Conservation (phyloP, 208 protist genomes). For the Phytomonas sp. region DNA sequence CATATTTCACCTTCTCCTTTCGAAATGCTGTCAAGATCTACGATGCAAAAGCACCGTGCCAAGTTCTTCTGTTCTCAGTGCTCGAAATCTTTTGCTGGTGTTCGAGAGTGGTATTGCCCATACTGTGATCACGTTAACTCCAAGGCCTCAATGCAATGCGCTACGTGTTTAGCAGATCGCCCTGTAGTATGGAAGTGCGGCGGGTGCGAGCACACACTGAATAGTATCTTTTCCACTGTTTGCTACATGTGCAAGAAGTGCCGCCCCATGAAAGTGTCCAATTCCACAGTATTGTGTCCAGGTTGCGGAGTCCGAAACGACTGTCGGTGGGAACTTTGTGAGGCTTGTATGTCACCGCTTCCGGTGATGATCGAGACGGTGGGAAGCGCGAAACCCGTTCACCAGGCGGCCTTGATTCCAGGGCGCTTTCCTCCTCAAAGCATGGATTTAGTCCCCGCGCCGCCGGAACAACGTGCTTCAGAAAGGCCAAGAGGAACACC, state of each 20-base stretch:
- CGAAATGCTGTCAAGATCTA: background rate
- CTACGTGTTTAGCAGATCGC: constrained; percentile 43
- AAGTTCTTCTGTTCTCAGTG: constrained; percentile 63
- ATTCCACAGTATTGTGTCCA: constrained; percentile 33
- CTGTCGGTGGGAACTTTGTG: constrained; percentile 75
- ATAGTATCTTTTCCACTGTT: constrained; percentile 30
- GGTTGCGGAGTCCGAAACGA: constrained; percentile 52
- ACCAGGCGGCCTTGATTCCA: background rate
- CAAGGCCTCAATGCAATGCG: constrained; percentile 42
- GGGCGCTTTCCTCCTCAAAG: background rate
- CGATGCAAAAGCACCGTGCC: constrained; percentile 7
- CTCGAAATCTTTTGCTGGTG: constrained; percentile 35
- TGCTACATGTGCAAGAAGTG: constrained; percentile 34
- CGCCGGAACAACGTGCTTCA: background rate
- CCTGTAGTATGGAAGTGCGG: constrained; percentile 48
- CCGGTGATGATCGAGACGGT: background rate
- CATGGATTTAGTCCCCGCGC: background rate
- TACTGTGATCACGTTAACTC: constrained; percentile 60
- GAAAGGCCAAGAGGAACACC: background rate
- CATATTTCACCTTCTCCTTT: background rate
- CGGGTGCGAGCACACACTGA: constrained; percentile 23
- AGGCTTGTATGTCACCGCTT: constrained; percentile 38
- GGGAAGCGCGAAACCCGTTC: background rate
- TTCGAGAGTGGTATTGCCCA: constrained; percentile 64
- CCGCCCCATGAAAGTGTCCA: constrained; percentile 19